These are phyloP conservation scores for Calonectria pseudoreteaudii DNA, from an alignment of 2,329 filamentous ascomycete species.

Conservation along the genomic window DNA sequence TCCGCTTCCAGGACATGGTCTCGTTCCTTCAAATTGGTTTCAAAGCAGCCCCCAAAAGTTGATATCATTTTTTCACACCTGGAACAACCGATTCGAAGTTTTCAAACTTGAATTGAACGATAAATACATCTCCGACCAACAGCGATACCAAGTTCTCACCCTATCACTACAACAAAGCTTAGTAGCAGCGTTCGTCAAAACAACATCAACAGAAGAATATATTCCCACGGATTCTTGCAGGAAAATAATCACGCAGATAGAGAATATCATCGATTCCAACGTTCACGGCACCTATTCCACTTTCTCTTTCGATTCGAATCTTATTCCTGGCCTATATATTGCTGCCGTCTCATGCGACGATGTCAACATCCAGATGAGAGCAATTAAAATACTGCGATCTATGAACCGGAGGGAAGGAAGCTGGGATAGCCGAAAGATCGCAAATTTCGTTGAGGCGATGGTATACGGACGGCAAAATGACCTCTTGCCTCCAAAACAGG, in stretches of 20 bases:
- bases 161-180: background rate
- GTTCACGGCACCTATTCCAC: background rate
- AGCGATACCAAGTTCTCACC: background rate
- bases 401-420: background rate
- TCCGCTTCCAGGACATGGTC: background rate
- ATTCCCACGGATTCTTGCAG: background rate
- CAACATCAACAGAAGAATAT: background rate
- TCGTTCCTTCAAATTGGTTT: background rate
- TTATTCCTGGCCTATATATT: background rate
- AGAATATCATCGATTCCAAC: background rate
- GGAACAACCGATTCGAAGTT: background rate
- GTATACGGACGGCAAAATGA: background rate
- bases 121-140: background rate
- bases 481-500: background rate
- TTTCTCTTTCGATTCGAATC: background rate
- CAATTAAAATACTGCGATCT: background rate
- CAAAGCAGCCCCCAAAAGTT: background rate
- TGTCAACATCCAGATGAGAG: background rate
- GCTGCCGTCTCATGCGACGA: background rate
- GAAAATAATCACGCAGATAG: background rate
- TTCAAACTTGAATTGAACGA: background rate
- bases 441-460: background rate
- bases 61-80: background rate
- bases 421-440: background rate
- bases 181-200: background rate